Evolutionary conservation across 2,329 filamentous ascomycete species (phyloP).

Genomic region (Lachnellula hyalina): DNA sequence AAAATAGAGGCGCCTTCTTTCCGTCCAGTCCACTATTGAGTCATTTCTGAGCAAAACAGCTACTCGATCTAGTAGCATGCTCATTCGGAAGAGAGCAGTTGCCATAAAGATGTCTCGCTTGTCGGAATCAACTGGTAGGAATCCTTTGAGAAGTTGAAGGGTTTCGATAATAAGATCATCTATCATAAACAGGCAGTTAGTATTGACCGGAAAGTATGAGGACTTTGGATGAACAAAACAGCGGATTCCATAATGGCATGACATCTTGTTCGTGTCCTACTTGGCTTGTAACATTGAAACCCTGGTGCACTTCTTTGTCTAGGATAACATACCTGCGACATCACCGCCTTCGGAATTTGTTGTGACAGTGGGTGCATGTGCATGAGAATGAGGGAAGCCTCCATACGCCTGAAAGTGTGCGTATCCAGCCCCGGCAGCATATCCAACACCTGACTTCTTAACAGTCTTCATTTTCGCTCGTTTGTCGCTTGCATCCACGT

Average conservation of each 20-base stretch:
- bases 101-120: conserved; percentile 1
- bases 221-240: too few relatives aligned
- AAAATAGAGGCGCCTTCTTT: conserved; percentile 10
- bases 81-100: conserved; percentile 10
- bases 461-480: background rate
- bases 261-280: too few relatives aligned
- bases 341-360: background rate
- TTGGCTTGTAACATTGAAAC: background rate
- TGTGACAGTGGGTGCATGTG: too few relatives aligned
- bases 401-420: too few relatives aligned
- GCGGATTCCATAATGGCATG: too few relatives aligned
- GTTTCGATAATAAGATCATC: conserved; percentile 14
- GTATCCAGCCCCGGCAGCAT: conserved; percentile 5
- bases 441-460: conserved; percentile 11
- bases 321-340: background rate
- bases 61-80: conserved; percentile 16
- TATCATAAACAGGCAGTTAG: background rate
- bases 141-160: conserved; percentile 12
- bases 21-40: conserved; percentile 17
- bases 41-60: conserved; percentile 17
- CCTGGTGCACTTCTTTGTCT: background rate
- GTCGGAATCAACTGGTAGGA: conserved; percentile 2
- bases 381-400: too few relatives aligned
- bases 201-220: background rate
- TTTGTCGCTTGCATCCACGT: background rate